phyloP scores from a whole-genome alignment of 1,284 basidiomycete genomes.

The Leccinum subrobustum region DNA sequence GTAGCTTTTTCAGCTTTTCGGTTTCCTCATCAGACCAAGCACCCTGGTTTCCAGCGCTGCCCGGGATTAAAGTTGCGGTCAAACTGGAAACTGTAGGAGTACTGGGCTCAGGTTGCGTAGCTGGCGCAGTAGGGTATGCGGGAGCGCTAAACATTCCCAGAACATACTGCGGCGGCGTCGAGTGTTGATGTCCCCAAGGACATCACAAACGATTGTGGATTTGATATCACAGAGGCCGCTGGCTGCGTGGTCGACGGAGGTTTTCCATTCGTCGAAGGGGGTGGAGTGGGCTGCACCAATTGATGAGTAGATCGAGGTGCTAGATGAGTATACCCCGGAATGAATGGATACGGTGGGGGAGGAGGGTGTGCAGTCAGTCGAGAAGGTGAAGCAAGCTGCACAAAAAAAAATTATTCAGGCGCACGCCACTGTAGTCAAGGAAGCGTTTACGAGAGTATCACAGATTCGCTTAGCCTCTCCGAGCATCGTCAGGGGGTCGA shows the following conservation, averaged over 20 bases:
- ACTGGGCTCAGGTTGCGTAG: slow-evolving; percentile 28
- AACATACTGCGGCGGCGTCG: slow-evolving; percentile 38
- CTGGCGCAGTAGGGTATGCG: slow-evolving; percentile 48
- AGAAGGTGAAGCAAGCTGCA: slow-evolving; percentile 66
- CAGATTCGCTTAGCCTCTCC: slow-evolving; percentile 74
- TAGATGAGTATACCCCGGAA: slow-evolving; percentile 39
- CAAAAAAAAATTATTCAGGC: slow-evolving; percentile 14
- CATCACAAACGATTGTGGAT: slow-evolving; percentile 69
- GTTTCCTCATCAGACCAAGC: slow-evolving; percentile 77
- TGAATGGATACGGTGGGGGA: slow-evolving; percentile 52
- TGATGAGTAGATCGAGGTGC: slow-evolving; percentile 22
- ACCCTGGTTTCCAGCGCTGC: slow-evolving; percentile 56
- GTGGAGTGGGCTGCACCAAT: slow-evolving; percentile 25
- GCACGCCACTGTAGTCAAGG: slow-evolving; percentile 9
- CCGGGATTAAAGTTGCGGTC: slow-evolving; percentile 25
- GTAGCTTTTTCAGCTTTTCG: slow-evolving; percentile 60
- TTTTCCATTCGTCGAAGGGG: slow-evolving; percentile 32
- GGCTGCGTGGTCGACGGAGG: slow-evolving; percentile 26
- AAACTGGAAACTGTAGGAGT: slow-evolving; percentile 26
- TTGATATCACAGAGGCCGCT: slow-evolving; percentile 52
- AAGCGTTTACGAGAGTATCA: slow-evolving; percentile 60
- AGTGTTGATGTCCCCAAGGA: slow-evolving; percentile 47
- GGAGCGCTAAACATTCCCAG: slow-evolving; percentile 41
- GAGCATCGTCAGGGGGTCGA: slow-evolving; percentile 71
- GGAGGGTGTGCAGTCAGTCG: slow-evolving; percentile 62